Base-by-base conservation (phyloP, 139 green algal genomes). In the Chlamydomonas eustigma region DNA sequence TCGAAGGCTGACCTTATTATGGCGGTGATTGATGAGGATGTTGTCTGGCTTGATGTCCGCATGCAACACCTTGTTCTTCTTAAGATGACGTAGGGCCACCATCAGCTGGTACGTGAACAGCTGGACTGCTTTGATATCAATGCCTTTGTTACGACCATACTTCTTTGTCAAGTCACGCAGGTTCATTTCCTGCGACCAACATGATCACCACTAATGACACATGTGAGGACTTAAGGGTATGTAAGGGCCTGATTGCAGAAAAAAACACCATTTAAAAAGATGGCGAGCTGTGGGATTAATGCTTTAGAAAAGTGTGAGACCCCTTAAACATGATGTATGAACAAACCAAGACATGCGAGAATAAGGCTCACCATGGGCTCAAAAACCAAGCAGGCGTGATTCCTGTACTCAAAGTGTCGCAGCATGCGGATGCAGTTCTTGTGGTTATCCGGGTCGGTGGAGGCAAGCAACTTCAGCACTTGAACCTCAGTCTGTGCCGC, bases 21-120 rank as follows among this genome's bases (percentile, higher is more conserved):
- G 84, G 12, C 78, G 77, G 4, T 90, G 84, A 80, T 97, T 97
- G 44, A 98, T 89, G 28, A 99, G 92, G 64, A 99, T 97, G 90
- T 99, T 99, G 89, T 99, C 96, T 2, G 96, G 96, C 90, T 99
- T 99, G 88, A 99, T 97, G 84, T 99, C 96, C 4, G 96, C 95
- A 76, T 99, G 96, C 44, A 99, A 87, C 66, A 85, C 74, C 1
- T 64, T 0, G 71, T 84, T 78, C 78, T 87, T 87, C 50, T 88
- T 83, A 58, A 97, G 82, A 85, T 98, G 96, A 70, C 93, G 87
- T 74, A 99, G 89, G 4, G 92, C 90, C 25, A 97, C 84, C 75
- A 99, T 85, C 82, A 99, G 86, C 90, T 99, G 96, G 34, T 84
- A 83, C 0, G 94, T 87, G 67, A 97, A 99, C 74, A 92, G 83